A percentile compares a stretch with the other conserved stretches of the same genome.
phyloP scores from a whole-genome alignment of 2,329 filamentous ascomycete genomes.

The Fusarium sarcochroum region DNA sequence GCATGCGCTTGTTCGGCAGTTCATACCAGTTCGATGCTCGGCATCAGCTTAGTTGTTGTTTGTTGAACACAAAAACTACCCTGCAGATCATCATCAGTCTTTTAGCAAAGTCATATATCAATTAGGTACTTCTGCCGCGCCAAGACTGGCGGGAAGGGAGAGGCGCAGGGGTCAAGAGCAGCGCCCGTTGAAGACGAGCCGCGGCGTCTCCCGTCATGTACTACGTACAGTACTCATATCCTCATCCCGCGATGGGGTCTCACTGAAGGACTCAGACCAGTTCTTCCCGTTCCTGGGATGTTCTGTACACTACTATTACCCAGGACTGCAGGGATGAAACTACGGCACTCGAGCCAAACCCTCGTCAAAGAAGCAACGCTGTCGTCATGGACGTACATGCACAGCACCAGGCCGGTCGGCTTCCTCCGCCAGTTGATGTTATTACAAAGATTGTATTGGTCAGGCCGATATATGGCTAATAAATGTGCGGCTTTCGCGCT shows the following conservation, averaged over 20 bases:
- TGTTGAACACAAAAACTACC: background rate
- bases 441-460: background rate
- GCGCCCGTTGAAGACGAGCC: slow-evolving; percentile 24
- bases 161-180: slow-evolving; percentile 14
- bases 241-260: background rate
- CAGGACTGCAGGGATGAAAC: background rate
- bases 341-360: background rate
- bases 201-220: slow-evolving; percentile 3
- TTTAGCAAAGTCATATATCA: background rate
- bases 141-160: slow-evolving; percentile 16
- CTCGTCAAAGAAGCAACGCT: slow-evolving; percentile 13
- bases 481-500: background rate
- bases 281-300: background rate
- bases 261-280: background rate
- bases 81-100: background rate
- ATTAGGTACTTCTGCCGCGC: background rate
- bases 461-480: background rate
- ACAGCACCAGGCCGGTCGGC: background rate
- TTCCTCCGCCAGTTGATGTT: background rate
- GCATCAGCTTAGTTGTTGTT: background rate
- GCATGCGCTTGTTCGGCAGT: background rate
- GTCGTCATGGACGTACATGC: background rate
- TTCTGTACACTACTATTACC: background rate
- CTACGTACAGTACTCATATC: background rate
- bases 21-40: background rate